These are phyloP conservation scores for Penicillium sp. DNA, from an alignment of 2,329 filamentous ascomycete species.

Conservation along the genomic window DNA sequence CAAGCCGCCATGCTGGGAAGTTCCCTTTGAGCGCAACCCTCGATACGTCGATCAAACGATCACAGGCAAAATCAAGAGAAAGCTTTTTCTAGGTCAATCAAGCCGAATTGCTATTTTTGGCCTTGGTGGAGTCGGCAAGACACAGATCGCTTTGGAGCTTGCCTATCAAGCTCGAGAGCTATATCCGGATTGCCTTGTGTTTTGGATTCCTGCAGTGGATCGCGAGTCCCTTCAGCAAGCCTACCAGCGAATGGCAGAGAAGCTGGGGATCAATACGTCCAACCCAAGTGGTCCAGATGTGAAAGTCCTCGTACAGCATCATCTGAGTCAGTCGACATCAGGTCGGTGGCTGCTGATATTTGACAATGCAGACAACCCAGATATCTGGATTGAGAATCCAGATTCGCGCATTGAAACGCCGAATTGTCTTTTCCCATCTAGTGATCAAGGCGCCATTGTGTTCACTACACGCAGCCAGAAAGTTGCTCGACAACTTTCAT, in stretches of 20 bases:
- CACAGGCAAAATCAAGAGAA: slow-evolving; percentile 10
- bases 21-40: slow-evolving; percentile 19
- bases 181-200: slow-evolving; percentile 23
- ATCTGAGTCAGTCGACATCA: slow-evolving; percentile 14
- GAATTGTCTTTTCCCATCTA: slow-evolving; percentile 19
- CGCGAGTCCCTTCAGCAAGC: slow-evolving; percentile 25
- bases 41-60: slow-evolving; percentile 19
- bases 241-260: slow-evolving; percentile 22
- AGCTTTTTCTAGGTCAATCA: slow-evolving; percentile 1
- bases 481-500: slow-evolving; percentile 21
- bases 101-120: slow-evolving; percentile 16
- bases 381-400: slow-evolving; percentile 18
- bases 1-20: background rate
- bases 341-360: slow-evolving; percentile 31
- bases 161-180: slow-evolving; percentile 22
- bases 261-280: slow-evolving; percentile 2
- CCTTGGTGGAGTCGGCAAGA: slow-evolving; percentile 29
- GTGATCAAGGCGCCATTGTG: slow-evolving; percentile 26
- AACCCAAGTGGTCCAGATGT: slow-evolving; percentile 7
- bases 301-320: slow-evolving; percentile 9
- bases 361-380: slow-evolving; percentile 33
- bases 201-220: slow-evolving; percentile 33
- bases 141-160: slow-evolving; percentile 31
- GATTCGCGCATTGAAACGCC: background rate
- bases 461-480: slow-evolving; percentile 33